Evolutionary conservation across 257 asterid genomes (phyloP).

Genomic region (Lithospermum erythrorhizon): DNA sequence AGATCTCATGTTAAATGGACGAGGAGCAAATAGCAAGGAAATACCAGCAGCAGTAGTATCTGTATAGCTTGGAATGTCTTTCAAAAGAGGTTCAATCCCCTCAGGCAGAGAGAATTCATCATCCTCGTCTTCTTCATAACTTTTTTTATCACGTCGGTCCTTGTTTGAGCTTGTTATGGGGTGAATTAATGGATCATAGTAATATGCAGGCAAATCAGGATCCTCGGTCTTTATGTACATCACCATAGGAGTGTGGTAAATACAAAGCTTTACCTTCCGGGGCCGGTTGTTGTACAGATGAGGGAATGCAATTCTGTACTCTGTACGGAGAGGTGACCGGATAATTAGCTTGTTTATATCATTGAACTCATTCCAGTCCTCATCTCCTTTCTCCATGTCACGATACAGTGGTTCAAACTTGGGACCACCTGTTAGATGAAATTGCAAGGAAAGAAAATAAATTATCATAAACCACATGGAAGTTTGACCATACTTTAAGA

Average conservation of each 20-base stretch:
- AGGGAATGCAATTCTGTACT: conserved; percentile 91
- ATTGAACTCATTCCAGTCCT: conserved; percentile 98
- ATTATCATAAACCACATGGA: conserved; percentile 1
- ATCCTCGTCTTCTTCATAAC: conserved; percentile 67
- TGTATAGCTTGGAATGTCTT: conserved; percentile 58
- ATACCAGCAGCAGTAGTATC: conserved; percentile 98
- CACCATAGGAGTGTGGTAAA: conserved; percentile 92
- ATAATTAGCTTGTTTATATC: conserved; percentile 94
- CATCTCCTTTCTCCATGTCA: conserved; percentile 99
- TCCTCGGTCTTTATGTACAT: conserved; percentile 98
- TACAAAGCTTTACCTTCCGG: conserved; percentile 78
- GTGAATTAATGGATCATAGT: conserved; percentile 90
- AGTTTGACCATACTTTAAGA: not conserved
- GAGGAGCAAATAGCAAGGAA: conserved; percentile 92
- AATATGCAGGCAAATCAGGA: conserved; percentile 96
- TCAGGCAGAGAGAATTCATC: conserved; percentile 83
- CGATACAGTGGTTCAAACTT: conserved; percentile 97
- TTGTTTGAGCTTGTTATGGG: conserved; percentile 73
- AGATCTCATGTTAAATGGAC: conserved; percentile 96
- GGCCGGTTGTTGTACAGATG: conserved; percentile 95
- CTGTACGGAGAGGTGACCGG: conserved; percentile 97
- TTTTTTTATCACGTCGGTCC: conserved; percentile 69
- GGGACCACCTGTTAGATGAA: conserved; percentile 67
- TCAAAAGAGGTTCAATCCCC: conserved; percentile 75
- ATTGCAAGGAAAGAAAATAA: conserved; percentile 2